Percentiles rank a stretch among this genome's conserved stretches.
Conservation (phyloP, 73 alveolate species). For the Tetrahymena borealis region DNA sequence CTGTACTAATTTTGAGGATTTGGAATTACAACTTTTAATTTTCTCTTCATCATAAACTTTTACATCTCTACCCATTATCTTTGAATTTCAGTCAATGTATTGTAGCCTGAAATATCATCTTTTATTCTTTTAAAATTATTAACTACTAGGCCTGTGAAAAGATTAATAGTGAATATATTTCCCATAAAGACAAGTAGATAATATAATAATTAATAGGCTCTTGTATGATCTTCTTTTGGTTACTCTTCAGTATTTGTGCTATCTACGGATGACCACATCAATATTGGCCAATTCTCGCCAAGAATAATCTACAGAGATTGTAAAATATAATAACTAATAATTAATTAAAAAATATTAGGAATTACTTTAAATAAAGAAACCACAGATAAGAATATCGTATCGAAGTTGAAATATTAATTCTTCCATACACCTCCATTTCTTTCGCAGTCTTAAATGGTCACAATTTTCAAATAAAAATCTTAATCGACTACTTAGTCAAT, state of each 20-base stretch:
- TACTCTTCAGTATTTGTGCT: conserved; percentile 19
- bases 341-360: conserved; percentile 3
- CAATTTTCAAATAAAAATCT: conserved; percentile 11
- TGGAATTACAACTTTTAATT: conserved; percentile 2
- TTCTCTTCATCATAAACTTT: conserved; percentile 32
- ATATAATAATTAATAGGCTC: not conserved
- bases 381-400: conserved; percentile 7
- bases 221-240: conserved; percentile 11
- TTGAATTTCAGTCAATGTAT: conserved; percentile 8
- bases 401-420: conserved; percentile 24
- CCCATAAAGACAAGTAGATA: conserved; percentile 38
- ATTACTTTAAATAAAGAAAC: conserved; percentile 42
- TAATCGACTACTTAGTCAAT: not conserved
- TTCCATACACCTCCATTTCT: conserved; percentile 24
- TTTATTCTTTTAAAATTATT: conserved; percentile 48
- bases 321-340: not conserved
- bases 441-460: conserved; percentile 1
- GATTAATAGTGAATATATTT: conserved; percentile 24
- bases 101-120: conserved; percentile 30
- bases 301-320: not conserved
- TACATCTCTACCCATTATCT: conserved; percentile 48
- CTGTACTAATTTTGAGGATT: conserved; percentile 8
- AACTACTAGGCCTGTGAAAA: conserved; percentile 51
- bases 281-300: conserved; percentile 36
- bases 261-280: conserved; percentile 48